Evolutionary conservation across 495 filamentous ascomycete species (phyloP), one percentile per base, ranked within the genome.

Genomic region (Achaetomiella virescens): DNA sequence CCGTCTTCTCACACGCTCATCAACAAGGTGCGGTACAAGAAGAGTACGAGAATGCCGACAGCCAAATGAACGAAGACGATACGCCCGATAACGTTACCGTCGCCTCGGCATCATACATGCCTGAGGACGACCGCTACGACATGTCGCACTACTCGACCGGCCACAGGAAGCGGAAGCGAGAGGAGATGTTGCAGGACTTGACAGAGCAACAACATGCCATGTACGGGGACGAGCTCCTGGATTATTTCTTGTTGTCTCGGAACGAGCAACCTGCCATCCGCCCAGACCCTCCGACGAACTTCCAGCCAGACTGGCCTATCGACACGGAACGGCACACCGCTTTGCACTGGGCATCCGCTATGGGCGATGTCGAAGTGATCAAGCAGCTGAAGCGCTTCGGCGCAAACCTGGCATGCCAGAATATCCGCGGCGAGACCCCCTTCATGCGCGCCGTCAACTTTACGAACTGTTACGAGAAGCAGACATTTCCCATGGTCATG

Each of bases 281-380:
- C 21, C 90, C 91, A 7, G 78, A 84, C 40, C 90, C 92, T 8
- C 93, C 93, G 0, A 69, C 79, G 15, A 84, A 89, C 61, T 95
- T 93, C 66, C 83, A 95, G 57, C 83, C 95, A 14, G 85, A 97
- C 72, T 87, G 89, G 66, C 73, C 84, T 25, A 96, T 98, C 61
- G 93, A 98, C 63, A 84, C 88, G 18, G 89, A 92, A 47, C 82
- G 83, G 5, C 90, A 97, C 62, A 92, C 88, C 2, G 90, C 91
- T 3, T 78, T 98, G 54, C 93, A 98, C 66, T 98, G 93, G 93
- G 93, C 90, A 17, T 87, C 89, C 55, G 87, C 93, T n/a, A 97
- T 98, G 93, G 93, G 92, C 38, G 93, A 98, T 63, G 73, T 97
- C 17, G 87, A 90, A 25, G 88, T 97, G 29, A 89, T 97, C 52